Percentiles rank a stretch among this genome's conserved stretches.
Evolutionary conservation across 768 basidiomycete species (phyloP).

Genomic region (Xerocomus brunneocitrinus): DNA sequence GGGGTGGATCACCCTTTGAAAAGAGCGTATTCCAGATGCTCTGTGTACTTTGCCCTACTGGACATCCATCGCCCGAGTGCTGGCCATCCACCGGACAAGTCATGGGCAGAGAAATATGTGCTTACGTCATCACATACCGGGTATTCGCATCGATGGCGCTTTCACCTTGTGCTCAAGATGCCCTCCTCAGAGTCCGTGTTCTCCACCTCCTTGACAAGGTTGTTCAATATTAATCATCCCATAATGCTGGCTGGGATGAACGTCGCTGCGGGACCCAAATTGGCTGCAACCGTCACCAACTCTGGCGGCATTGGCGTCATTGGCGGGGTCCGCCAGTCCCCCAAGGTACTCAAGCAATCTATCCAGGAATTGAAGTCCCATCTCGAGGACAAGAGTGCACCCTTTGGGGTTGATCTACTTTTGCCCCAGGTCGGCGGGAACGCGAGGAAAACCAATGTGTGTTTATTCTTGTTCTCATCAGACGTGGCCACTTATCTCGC

Average conservation of each 20-base stretch:
- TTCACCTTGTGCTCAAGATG: conserved; percentile 38
- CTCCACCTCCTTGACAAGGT: conserved; percentile 65
- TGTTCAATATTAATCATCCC: conserved; percentile 79
- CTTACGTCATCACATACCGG: not conserved
- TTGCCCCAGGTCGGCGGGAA: conserved; percentile 78
- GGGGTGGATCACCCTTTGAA: conserved; percentile 5
- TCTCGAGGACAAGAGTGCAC: conserved; percentile 70
- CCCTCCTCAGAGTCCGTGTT: conserved; percentile 63
- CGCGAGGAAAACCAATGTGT: conserved; percentile 77
- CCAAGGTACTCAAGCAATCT: conserved; percentile 60
- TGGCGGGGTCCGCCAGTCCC: conserved; percentile 73
- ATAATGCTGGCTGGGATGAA: conserved; percentile 86
- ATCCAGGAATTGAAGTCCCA: conserved; percentile 72
- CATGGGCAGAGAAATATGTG: conserved; percentile 1
- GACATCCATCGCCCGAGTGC: conserved; percentile 43
- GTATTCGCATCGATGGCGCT: not conserved
- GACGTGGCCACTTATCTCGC: not conserved
- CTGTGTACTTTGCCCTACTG: conserved; percentile 58
- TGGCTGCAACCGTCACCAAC: conserved; percentile 91
- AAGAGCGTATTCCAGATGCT: conserved; percentile 39
- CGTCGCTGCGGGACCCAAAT: conserved; percentile 77
- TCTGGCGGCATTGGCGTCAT: conserved; percentile 87
- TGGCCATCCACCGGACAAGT: conserved; percentile 47
- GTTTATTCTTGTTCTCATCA: conserved; percentile 1
- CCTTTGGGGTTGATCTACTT: conserved; percentile 79